A percentile compares a stretch with the other conserved stretches of the same genome.
These are phyloP conservation scores for Zychaea mexicana DNA, from an alignment of 371 early-diverging fungal species.

Conservation along the genomic window DNA sequence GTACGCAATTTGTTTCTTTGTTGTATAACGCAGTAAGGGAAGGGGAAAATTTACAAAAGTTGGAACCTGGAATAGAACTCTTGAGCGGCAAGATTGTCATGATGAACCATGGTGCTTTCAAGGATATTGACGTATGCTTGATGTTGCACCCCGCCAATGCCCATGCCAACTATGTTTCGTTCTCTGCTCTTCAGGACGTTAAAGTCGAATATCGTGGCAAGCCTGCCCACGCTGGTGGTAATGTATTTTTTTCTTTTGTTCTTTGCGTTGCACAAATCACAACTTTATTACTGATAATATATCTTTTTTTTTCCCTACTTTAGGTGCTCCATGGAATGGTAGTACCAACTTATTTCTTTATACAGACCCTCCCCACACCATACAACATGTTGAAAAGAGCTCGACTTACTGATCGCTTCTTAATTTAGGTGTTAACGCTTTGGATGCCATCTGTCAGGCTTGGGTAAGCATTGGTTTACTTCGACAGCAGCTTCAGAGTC, in stretches of 20 bases:
- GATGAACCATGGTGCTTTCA: conserved; percentile 62
- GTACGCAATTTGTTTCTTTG: not conserved
- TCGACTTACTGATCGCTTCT: too few species aligned
- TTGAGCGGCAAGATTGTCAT: conserved; percentile 73
- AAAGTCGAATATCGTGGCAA: conserved; percentile 70
- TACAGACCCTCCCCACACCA: too few species aligned
- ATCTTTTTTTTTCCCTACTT: too few species aligned
- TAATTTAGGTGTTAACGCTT: conserved; percentile 77
- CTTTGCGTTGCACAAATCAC: not conserved
- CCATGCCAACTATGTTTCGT: conserved; percentile 32
- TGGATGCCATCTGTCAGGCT: conserved; percentile 69
- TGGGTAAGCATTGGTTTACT: conserved; percentile 64
- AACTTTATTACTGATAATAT: conserved; percentile 21
- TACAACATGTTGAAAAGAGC: too few species aligned
- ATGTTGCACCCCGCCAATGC: conserved; percentile 61
- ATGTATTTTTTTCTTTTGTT: not conserved
- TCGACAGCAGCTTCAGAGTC: conserved; percentile 61
- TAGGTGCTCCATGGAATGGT: conserved; percentile 23
- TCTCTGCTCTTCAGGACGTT: conserved; percentile 50
- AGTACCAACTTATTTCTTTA: conserved; percentile 40
- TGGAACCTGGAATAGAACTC: too few species aligned
- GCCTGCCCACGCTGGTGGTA: conserved; percentile 61
- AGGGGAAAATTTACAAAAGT: too few species aligned
- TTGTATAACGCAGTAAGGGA: too few species aligned
- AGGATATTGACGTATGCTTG: conserved; percentile 67